phyloP scores from a whole-genome alignment of 768 basidiomycete species.

The Plicaturopsis crispa region DNA sequence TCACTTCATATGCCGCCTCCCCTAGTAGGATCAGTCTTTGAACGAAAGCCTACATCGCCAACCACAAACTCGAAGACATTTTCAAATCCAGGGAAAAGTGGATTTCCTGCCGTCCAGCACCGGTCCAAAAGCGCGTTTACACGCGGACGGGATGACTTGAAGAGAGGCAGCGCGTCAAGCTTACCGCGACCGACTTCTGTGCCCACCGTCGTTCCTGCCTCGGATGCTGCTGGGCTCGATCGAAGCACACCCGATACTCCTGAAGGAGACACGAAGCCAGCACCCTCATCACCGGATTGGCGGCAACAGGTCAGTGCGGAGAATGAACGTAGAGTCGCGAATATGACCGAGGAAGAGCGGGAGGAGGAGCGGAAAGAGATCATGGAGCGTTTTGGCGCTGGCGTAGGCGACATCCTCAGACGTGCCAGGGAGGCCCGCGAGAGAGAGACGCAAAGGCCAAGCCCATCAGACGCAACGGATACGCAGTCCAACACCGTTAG shows the following conservation, averaged over 20 bases:
- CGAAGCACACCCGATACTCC: not conserved
- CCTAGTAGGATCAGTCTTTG: constrained; percentile 39
- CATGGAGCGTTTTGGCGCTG: constrained; percentile 63
- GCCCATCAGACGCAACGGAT: too few relatives aligned
- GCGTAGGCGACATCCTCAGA: constrained; percentile 53
- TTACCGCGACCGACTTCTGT: constrained; percentile 8
- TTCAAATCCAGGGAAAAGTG: constrained; percentile 24
- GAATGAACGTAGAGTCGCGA: constrained; percentile 52
- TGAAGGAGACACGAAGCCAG: constrained; percentile 8
- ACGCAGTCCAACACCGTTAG: constrained; percentile 1
- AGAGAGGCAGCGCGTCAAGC: constrained; percentile 13
- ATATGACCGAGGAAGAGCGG: constrained; percentile 67
- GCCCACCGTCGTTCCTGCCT: constrained; percentile 21
- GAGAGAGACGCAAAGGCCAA: constrained; percentile 14
- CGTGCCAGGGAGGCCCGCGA: constrained; percentile 44
- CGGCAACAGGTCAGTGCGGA: constrained; percentile 54
- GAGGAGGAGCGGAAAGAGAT: constrained; percentile 60
- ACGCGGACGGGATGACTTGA: constrained; percentile 32
- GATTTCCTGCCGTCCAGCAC: constrained; percentile 61
- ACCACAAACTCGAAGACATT: constrained; percentile 16
- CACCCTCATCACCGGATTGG: constrained; percentile 31
- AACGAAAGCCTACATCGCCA: constrained; percentile 25
- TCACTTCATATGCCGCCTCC: too few relatives aligned
- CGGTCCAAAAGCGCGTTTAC: constrained; percentile 58
- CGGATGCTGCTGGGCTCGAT: not conserved